Conservation (phyloP, 306 rosid species). For the Elaeagnus macrophylla region DNA sequence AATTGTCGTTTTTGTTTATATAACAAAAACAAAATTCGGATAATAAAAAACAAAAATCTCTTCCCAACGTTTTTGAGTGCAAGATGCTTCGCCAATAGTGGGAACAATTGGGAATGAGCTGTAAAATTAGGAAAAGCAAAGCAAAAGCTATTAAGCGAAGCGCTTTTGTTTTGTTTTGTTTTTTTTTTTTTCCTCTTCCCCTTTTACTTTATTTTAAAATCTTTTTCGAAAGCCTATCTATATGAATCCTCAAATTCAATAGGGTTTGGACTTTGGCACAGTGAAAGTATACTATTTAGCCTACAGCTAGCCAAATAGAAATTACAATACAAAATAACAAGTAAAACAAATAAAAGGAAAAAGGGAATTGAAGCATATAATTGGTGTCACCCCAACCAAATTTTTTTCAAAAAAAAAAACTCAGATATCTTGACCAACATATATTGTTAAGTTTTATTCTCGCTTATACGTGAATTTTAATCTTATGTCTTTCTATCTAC, state of each 20-base stretch:
- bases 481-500: too few relatives aligned
- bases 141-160: background rate
- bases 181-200: background rate
- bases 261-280: background rate
- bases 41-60: too few relatives aligned
- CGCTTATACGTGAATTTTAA: too few relatives aligned
- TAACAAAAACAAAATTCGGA: too few relatives aligned
- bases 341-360: background rate
- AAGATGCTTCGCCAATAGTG: conserved; percentile 8
- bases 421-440: too few relatives aligned
- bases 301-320: background rate
- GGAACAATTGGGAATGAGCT: conserved; percentile 27
- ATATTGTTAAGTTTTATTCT: too few relatives aligned
- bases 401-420: too few relatives aligned
- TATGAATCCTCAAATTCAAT: conserved; percentile 8
- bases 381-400: too few relatives aligned
- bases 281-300: background rate
- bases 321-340: background rate
- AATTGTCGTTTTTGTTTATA: too few relatives aligned
- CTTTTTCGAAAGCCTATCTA: conserved; percentile 17
- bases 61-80: too few relatives aligned
- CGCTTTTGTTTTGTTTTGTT: background rate
- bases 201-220: too few relatives aligned
- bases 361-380: conserved; percentile 24
- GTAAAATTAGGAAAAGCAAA: conserved; percentile 21